Evolutionary conservation across 345 rosid species (phyloP), one percentile per base, ranked within the genome.

Genomic region (Odontarrhena argentea): DNA sequence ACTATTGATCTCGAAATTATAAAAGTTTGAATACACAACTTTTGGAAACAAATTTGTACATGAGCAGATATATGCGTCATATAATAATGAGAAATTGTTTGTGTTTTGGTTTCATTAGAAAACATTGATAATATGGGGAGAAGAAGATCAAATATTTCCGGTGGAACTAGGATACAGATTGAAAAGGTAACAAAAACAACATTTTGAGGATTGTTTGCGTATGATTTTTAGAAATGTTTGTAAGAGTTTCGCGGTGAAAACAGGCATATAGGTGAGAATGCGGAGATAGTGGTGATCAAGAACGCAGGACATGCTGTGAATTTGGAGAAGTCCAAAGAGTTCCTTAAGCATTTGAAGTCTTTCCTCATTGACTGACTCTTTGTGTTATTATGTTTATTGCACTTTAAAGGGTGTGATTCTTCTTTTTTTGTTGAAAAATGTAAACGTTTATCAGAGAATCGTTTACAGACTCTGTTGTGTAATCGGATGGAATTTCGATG

Each of bases 291-390:
- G 68, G 84, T 86, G 75, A 82, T 88, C 11, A 84, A 83, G 80
- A 83, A 78, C 5, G 85, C 87, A 53, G 90, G 86, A 35, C 87
- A 83, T 75, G 87, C 86, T 9, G 87, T 81, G 1, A 85, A 81
- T 65, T 38, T 85, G 48, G 90, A 83, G 37, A 79, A 83, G 71
- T 50, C 85, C 1, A 83, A 73, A 53, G 81, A 83, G 14, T 85
- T 83, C 6, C 60, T 51, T 38, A 79, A 79, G 34, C 81, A 83
- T 38, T 72, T 81, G 8, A 80, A 70, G 58, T 77, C 79, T 7
- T 82, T 80, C 54, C 83, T 79, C 8, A 11, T 58, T 48, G 57
- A 63, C 58, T 50, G 45, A 76, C 10, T 55, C 65, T n/a, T 3
- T 53, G 1, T 12, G 37, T 41, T 28, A 11, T 13, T 28, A 28